These are phyloP conservation scores for Salmacisia buchloeana DNA, from an alignment of 1,284 basidiomycete species.

Conservation along the genomic window DNA sequence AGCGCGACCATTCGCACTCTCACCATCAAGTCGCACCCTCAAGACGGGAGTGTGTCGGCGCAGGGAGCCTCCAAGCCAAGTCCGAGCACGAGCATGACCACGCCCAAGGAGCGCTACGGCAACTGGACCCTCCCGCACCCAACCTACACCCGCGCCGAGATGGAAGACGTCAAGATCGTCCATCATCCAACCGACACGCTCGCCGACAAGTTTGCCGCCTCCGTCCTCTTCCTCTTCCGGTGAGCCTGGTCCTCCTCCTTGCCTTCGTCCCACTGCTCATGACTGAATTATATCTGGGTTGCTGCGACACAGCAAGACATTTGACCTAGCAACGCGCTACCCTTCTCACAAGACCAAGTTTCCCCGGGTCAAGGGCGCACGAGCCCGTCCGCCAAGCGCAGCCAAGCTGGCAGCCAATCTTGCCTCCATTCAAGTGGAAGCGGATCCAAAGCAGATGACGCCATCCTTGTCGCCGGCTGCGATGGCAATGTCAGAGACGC, in stretches of 20 bases:
- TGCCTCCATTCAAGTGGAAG: not conserved
- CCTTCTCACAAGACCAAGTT: slow-evolving; percentile 28
- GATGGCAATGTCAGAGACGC: no score
- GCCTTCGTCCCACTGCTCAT: not conserved
- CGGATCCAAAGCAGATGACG: no score
- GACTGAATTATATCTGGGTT: no score
- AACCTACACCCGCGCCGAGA: not conserved
- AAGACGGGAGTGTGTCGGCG: no score
- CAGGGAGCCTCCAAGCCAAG: no score
- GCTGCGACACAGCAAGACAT: no score
- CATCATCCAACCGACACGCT: not conserved
- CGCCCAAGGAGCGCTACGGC: not conserved
- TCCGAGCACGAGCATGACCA: no score
- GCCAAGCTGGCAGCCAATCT: slow-evolving; percentile 13
- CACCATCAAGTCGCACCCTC: no score
- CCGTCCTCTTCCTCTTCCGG: not conserved
- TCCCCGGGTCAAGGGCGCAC: slow-evolving; percentile 22
- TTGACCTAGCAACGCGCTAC: slow-evolving; percentile 38
- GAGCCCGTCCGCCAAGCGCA: not conserved
- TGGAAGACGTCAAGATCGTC: not conserved
- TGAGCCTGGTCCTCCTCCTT: not conserved
- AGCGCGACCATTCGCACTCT: no score
- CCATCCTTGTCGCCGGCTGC: no score
- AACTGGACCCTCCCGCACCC: slow-evolving; percentile 3
- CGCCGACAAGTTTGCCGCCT: not conserved